Evolutionary conservation across 1,139 yeast genomes (phyloP).

Genomic region (Candida tetrigidarum): DNA sequence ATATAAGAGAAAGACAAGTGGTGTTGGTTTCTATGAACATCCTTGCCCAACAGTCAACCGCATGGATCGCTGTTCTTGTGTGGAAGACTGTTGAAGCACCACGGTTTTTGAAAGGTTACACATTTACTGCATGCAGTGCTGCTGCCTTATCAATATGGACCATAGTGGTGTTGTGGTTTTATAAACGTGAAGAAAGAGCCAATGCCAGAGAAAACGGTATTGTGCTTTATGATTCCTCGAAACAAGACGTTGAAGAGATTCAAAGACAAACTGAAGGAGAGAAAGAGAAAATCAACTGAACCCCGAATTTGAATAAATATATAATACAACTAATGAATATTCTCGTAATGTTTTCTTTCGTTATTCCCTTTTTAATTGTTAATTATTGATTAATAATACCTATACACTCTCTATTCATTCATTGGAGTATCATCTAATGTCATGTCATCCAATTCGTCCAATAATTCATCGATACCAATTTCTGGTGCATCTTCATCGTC

Average conservation of each 20-base stretch:
- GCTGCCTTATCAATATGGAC: slow-evolving; percentile 58
- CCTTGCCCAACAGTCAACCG: slow-evolving; percentile 47
- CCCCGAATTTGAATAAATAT: too few relatives aligned
- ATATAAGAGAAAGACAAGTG: slow-evolving; percentile 47
- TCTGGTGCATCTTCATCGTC: slow-evolving; percentile 79
- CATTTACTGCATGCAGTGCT: slow-evolving; percentile 57
- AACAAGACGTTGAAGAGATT: slow-evolving; percentile 9
- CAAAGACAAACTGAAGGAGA: neutral
- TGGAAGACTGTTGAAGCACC: slow-evolving; percentile 52
- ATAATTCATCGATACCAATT: slow-evolving; percentile 77
- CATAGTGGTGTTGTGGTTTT: slow-evolving; percentile 55
- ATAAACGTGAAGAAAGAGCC: slow-evolving; percentile 59
- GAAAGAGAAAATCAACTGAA: too few relatives aligned
- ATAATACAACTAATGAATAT: too few relatives aligned
- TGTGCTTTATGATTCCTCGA: slow-evolving; percentile 45
- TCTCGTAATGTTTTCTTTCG: too few relatives aligned
- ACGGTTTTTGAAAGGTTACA: slow-evolving; percentile 40
- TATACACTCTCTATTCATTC: slow-evolving; percentile 18
- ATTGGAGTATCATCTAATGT: slow-evolving; percentile 60
- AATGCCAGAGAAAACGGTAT: slow-evolving; percentile 58
- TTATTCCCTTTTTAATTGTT: neutral
- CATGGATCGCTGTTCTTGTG: slow-evolving; percentile 50
- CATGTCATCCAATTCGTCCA: slow-evolving; percentile 95
- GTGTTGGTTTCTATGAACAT: slow-evolving; percentile 49
- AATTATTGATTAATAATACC: neutral